Conservation (phyloP, 2,329 filamentous ascomycete genomes). For the Geosmithia flava region DNA sequence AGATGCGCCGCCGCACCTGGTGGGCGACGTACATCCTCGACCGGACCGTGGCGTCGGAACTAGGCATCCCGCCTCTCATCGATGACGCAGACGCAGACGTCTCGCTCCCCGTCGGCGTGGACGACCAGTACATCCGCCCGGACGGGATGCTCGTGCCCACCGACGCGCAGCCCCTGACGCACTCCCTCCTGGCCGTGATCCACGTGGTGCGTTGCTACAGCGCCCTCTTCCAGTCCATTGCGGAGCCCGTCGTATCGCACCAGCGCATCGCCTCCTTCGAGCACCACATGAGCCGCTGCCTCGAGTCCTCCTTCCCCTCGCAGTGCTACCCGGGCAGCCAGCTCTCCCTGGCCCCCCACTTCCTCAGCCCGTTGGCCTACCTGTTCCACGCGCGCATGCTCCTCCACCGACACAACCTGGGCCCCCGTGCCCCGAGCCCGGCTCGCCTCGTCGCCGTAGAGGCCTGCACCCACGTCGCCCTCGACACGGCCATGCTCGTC, state of each 20-base stretch:
- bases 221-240: constrained; percentile 58
- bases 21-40: constrained; percentile 91
- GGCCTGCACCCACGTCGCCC: constrained; percentile 59
- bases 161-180: constrained; percentile 44
- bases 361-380: constrained; percentile 63
- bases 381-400: constrained; percentile 76
- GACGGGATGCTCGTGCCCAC: constrained; percentile 39
- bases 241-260: constrained; percentile 53
- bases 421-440: constrained; percentile 52
- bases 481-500: constrained; percentile 69
- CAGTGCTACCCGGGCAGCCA: constrained; percentile 57
- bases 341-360: constrained; percentile 58
- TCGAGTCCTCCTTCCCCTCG: constrained; percentile 65
- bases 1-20: constrained; percentile 83
- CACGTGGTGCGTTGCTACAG: constrained; percentile 71
- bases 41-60: constrained; percentile 65
- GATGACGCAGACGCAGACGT: constrained; percentile 84
- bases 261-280: constrained; percentile 67
- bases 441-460: constrained; percentile 62
- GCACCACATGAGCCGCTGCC: constrained; percentile 62
- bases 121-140: constrained; percentile 64
- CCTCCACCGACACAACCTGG: constrained; percentile 80
- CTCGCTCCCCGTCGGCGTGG: constrained; percentile 62
- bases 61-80: constrained; percentile 71
- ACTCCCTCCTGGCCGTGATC: constrained; percentile 66